Base-by-base conservation (phyloP, 768 basidiomycete genomes). In the Boletus vinaceobasis region DNA sequence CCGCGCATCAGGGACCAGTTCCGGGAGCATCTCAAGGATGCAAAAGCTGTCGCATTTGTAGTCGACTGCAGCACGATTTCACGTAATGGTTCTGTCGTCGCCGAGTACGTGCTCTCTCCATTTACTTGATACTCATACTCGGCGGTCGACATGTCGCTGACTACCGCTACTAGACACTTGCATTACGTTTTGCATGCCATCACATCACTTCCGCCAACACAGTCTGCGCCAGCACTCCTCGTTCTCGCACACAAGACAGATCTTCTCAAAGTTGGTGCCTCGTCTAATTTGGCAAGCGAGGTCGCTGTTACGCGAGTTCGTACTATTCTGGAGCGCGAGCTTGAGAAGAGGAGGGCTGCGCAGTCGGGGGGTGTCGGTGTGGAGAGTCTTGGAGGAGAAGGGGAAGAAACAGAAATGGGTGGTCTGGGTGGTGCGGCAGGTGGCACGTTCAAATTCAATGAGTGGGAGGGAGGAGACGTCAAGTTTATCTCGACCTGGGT, bases 381-480 rank as follows among this genome's bases (percentile, higher is more conserved):
- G 7, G 91, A 91, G 66, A 82, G 84, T 36, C 71, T 93, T 3
- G 90, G 89, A 10, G 90, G 89, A 10, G 87, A 90, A 52, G 87
- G 81, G 7, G 81, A 82, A 57, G 70, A 74, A 32, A 74, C 80
- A 4, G 87, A 88, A 48, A 71, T 88, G 71, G 88, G 87, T 35
- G 90, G 90, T 0, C 69, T 93, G 51, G 89, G 71, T 50, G 80
- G 80, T 23, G 70, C 73, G 32, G 74, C 75, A 27, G 79, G 77
- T 14, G 79, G 77, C 0, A 58, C 72, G 19, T 93, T 93, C 75
- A 84, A 75, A 60, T 93, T 93, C 62, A 78, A 77, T 4, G 83
- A 86, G 40, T 93, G 90, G 90, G 90, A 92, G 60, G 91, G 89
- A 3, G 90, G 91, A 8, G 85, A 90, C n/a, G 74, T 91, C 19